Conservation (phyloP, 495 filamentous ascomycete genomes). For the Pseudomonodictys pantanalensis region DNA sequence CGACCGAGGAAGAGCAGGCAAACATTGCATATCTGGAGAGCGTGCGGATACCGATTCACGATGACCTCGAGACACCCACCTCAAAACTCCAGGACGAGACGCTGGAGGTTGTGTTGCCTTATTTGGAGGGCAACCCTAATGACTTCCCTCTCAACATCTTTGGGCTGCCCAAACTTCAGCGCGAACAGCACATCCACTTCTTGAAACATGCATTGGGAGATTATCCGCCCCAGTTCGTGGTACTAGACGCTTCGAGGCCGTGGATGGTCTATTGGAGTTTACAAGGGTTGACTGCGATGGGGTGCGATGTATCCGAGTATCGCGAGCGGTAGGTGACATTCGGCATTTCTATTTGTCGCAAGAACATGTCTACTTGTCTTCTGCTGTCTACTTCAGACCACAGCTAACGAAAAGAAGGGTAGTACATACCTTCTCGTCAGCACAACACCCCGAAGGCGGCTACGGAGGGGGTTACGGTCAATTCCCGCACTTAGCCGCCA, state of each 20-base stretch:
- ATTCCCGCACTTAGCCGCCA: constrained; percentile 78
- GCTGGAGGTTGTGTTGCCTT: constrained; percentile 64
- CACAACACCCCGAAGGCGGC: constrained; percentile 81
- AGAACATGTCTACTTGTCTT: not conserved
- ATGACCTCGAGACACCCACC: constrained; percentile 65
- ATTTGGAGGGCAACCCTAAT: constrained; percentile 52
- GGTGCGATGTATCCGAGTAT: constrained; percentile 69
- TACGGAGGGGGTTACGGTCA: constrained; percentile 96
- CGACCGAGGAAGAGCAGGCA: not conserved
- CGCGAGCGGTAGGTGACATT: constrained; percentile 54
- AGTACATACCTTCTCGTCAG: constrained; percentile 65
- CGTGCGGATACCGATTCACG: constrained; percentile 54
- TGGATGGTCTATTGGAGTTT: constrained; percentile 95
- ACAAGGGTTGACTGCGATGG: constrained; percentile 66
- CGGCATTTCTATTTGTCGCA: constrained; percentile 12
- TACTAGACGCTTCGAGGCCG: constrained; percentile 76
- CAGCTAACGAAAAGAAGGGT: constrained; percentile 46
- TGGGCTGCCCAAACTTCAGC: constrained; percentile 71
- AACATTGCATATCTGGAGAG: constrained; percentile 45
- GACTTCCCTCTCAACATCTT: constrained; percentile 54
- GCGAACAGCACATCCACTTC: constrained; percentile 71
- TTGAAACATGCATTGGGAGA: constrained; percentile 62
- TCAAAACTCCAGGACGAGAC: constrained; percentile 66
- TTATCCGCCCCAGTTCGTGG: constrained; percentile 64
- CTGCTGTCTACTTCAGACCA: not conserved